These are phyloP conservation scores for Aspergillus biplanus DNA, from an alignment of 495 filamentous ascomycete genomes.

Conservation along the genomic window DNA sequence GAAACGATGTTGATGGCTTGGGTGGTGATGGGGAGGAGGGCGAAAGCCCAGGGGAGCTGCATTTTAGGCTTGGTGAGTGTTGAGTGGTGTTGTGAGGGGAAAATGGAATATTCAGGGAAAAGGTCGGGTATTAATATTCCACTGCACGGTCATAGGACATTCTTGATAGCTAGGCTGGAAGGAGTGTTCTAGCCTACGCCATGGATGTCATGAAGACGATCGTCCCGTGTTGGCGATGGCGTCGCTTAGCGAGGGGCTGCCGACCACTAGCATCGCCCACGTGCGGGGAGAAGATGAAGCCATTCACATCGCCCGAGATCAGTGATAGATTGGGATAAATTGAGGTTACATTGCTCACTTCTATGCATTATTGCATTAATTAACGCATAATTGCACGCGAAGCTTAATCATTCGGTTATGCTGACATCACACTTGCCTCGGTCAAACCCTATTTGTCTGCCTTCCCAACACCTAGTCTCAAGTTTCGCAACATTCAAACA, in stretches of 20 bases:
- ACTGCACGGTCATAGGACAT: no score
- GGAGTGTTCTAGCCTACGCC: no score
- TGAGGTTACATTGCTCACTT: background rate
- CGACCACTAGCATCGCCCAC: no score
- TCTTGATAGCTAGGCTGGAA: no score
- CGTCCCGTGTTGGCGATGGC: no score
- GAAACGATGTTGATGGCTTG: slow-evolving; percentile 60
- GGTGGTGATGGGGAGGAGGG: slow-evolving; percentile 21
- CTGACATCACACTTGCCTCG: background rate
- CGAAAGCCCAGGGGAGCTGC: slow-evolving; percentile 16
- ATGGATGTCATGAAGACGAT: no score
- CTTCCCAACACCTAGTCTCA: background rate
- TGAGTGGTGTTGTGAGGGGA: no score
- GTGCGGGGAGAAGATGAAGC: no score
- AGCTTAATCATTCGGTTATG: background rate
- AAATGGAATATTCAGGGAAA: no score
- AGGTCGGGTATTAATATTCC: no score
- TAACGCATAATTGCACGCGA: background rate
- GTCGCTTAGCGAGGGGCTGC: no score
- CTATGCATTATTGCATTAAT: background rate
- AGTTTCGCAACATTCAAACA: background rate
- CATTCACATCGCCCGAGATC: background rate
- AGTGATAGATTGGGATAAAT: background rate
- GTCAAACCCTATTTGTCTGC: background rate
- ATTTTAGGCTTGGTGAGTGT: slow-evolving; percentile 2